A percentile compares a stretch with the other conserved stretches of the same genome.
These are phyloP conservation scores for Chlamydomonas sphaeroides DNA, from an alignment of 139 green algal species.

Conservation along the genomic window DNA sequence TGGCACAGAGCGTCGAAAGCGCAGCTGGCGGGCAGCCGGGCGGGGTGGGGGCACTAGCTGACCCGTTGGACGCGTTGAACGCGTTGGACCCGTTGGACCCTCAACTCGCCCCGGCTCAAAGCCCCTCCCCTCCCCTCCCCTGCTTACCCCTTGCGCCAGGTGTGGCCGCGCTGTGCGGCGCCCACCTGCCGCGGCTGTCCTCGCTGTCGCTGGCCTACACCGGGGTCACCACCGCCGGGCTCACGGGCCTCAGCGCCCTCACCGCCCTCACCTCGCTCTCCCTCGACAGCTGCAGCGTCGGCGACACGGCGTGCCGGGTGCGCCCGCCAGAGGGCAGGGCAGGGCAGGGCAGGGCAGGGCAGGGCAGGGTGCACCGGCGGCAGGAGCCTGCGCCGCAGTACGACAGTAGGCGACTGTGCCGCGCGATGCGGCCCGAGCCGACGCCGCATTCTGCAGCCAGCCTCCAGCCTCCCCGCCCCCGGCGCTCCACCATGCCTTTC, in stretches of 20 bases:
- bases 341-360: not conserved
- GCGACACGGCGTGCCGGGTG: slow-evolving; percentile 24
- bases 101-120: not conserved
- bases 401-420: too few species aligned
- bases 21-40: not conserved
- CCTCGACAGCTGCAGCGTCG: slow-evolving; percentile 28
- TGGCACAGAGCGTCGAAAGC: too few species aligned
- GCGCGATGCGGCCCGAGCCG: too few species aligned
- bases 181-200: not conserved
- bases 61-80: too few species aligned
- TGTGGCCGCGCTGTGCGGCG: not conserved
- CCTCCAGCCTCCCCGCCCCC: too few species aligned
- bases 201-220: slow-evolving; percentile 25
- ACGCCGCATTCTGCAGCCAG: too few species aligned
- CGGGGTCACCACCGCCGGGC: not conserved
- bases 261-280: not conserved
- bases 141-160: not conserved
- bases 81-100: too few species aligned
- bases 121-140: not conserved
- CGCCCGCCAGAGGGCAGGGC: not conserved
- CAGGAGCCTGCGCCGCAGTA: too few species aligned
- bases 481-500: too few species aligned
- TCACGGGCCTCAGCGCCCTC: not conserved
- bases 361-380: not conserved
- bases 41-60: not conserved